phyloP scores from a whole-genome alignment of 2,329 filamentous ascomycete species.

The Penicillium sp. region DNA sequence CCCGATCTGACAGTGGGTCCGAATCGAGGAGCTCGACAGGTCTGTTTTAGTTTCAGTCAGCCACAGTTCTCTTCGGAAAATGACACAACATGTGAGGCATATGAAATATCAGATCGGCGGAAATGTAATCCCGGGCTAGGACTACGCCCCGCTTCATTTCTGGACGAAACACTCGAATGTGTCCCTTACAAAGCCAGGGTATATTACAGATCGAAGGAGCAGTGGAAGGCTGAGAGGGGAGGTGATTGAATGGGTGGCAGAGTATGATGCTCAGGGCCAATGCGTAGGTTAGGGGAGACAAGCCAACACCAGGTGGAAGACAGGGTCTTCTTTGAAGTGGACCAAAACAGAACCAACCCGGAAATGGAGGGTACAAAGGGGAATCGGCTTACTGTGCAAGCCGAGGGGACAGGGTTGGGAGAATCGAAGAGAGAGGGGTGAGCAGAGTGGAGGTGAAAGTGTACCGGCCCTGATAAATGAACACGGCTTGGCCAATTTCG shows the following conservation, averaged over 20 bases:
- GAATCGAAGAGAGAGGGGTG: neutral
- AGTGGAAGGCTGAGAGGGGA: slow-evolving; percentile 12
- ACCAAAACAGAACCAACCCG: neutral
- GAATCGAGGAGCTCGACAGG: slow-evolving; percentile 1
- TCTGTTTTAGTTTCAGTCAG: neutral
- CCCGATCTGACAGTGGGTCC: slow-evolving; percentile 5
- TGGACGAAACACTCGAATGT: neutral
- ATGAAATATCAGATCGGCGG: neutral
- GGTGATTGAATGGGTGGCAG: neutral
- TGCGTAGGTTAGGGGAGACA: neutral
- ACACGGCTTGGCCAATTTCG: neutral
- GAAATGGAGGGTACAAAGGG: neutral
- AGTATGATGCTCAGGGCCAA: neutral
- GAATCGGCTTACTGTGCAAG: slow-evolving; percentile 9
- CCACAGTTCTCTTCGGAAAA: neutral
- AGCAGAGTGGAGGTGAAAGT: neutral
- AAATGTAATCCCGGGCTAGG: neutral
- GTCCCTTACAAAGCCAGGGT: neutral
- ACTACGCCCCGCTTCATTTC: neutral
- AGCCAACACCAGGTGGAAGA: neutral
- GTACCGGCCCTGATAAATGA: neutral
- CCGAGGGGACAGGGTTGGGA: neutral
- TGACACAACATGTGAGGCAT: neutral
- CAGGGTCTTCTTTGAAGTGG: neutral
- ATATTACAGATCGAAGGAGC: slow-evolving; percentile 3